Base-by-base conservation (phyloP, 345 rosid species). In the Diplotaxis tenuifolia region DNA sequence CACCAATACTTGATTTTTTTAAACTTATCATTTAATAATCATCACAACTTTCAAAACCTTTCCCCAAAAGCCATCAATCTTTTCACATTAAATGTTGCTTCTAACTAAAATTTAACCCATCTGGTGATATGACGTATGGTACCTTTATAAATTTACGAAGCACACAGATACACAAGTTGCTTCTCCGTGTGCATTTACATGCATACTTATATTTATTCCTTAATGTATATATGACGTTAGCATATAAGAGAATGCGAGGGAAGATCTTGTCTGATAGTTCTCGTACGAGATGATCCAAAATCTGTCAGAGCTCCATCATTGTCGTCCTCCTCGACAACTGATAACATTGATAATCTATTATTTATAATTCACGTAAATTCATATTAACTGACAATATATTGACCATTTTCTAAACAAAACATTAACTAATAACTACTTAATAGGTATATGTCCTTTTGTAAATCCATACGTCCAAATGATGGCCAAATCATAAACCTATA, bases 301-400 rank as follows among this genome's bases (percentile, higher is more conserved):
- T 77, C 64, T 60, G 76, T 71, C 80, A 77, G 80, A 71, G 76
- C 68, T 77, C 76, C 76, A 77, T 71, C 76, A 71, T 77, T 77
- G 76, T 71, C 80, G 72, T 56, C 75, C 75, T 70, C 75, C 28
- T 58, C 63, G 72, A 77, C 76, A 57, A 60, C 36, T 49, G 38
- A 68, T 53, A 28, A 5, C 50, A 40, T 7, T 40, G 14, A 22
- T 3, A n/a, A 62, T 18, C 22, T 49, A 34, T 31, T 40, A 10
- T 23, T 59, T 73, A 28, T 20, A 19, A 10, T 57, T n/a, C 10
- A 7, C 9, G 10, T 61, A 12, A 22, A 21, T 45, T 38, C 3
- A 23, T 60, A 36, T n/a, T 49, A 16, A 60, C 61, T 23, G 14
- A 64, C 56, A 34, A 36, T 34, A 36, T 34, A 62, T 53, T 36